Evolutionary conservation across 2,329 filamentous ascomycete species (phyloP), one percentile per base, ranked within the genome.

Genomic region (Colletotrichum viniferum): DNA sequence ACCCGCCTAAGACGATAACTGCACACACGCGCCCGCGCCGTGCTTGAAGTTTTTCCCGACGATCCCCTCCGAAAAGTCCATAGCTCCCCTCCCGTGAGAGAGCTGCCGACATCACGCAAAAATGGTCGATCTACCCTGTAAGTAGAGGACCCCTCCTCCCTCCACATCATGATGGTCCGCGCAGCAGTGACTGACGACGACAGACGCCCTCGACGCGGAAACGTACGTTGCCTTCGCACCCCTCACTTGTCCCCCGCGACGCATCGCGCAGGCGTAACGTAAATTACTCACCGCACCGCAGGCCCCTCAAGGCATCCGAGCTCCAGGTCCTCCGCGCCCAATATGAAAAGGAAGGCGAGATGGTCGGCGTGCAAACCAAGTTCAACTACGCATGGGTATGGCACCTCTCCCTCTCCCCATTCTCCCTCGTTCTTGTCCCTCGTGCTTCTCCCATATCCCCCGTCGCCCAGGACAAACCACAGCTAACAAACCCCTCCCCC

Each of bases 331-430:
- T 99, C 69, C 95, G 96, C 78, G 90, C 95, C 76, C 97, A 99
- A 85, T 99, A 97, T 84, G 96, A 98, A 84, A 98, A 98, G 84
- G 97, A 99, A 87, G 97, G 96, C 79, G 95, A 98, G 81, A 97
- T 98, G 88, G 96, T 98, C 76, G 96, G 96, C 76, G 92, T 99
- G 55, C 97, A 99, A 86, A 99, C 97, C 77, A 98, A 98, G 84
- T 99, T 99, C 91, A 99, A 99, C 92, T 98, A 96, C 85, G 96
- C 97, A 83, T 99, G 97, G 97, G 96, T 98, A 91, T 73, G 88
- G 43, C 38, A 43, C 14, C 36, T 18, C 38, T n/a, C 16, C 38
- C 16, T 48, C 34, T 63, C 60, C 52, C 61, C 58, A 3, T 24
- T 43, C 16, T 34, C 26, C 32, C 30, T n/a, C 30, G 14, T 66